Percentiles rank a stretch among this genome's conserved stretches.
phyloP scores from a whole-genome alignment of 345 rosid species.

The Populus euphratica region DNA sequence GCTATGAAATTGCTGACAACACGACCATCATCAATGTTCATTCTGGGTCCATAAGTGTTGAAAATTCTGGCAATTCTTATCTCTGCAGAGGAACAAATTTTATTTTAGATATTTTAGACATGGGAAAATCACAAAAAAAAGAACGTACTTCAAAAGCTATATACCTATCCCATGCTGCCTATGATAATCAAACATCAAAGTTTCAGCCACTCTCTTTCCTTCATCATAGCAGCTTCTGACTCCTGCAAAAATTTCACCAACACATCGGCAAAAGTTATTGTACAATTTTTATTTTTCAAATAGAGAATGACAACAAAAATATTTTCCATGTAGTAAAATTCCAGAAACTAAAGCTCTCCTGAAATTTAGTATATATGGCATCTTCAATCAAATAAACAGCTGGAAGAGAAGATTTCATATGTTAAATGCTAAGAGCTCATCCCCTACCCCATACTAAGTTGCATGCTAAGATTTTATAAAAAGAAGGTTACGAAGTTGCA shows the following conservation, averaged over 20 bases:
- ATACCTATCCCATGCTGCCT: constrained; percentile 93
- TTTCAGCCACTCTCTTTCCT: constrained; percentile 92
- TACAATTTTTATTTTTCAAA: not conserved
- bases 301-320: too few species aligned
- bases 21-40: constrained; percentile 96
- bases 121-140: not conserved
- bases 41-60: constrained; percentile 95
- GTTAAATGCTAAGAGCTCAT: too few species aligned
- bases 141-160: not conserved
- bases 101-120: not conserved
- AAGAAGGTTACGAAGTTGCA: not conserved
- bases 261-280: not conserved
- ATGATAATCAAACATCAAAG: constrained; percentile 92
- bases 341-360: not conserved
- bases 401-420: not conserved
- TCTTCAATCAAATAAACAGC: not conserved
- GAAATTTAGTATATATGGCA: not conserved
- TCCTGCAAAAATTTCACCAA: constrained; percentile 33
- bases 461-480: not conserved
- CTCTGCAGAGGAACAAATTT: constrained; percentile 33
- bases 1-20: constrained; percentile 97
- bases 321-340: too few species aligned
- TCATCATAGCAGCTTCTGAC: constrained; percentile 96
- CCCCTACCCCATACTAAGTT: not conserved
- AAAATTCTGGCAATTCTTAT: constrained; percentile 87